phyloP scores from a whole-genome alignment of 345 rosid species.

The Arabidopsis suecica region DNA sequence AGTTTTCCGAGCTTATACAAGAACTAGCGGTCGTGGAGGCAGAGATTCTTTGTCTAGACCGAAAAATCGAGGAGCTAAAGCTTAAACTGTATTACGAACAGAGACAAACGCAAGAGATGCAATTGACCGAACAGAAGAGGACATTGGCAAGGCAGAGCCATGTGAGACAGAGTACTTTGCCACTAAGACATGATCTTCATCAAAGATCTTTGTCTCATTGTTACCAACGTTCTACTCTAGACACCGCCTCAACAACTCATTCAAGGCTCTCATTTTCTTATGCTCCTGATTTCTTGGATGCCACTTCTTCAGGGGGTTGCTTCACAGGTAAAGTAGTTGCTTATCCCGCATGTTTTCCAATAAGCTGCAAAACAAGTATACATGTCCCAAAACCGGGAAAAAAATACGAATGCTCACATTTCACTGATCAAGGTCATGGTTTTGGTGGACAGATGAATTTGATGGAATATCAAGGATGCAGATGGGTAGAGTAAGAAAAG shows the following conservation, averaged over 20 bases:
- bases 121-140: slow-evolving; percentile 42
- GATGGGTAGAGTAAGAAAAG: slow-evolving; percentile 51
- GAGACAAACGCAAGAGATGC: slow-evolving; percentile 58
- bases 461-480: slow-evolving; percentile 53
- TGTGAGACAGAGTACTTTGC: slow-evolving; percentile 39
- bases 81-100: slow-evolving; percentile 62
- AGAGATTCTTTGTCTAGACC: slow-evolving; percentile 77
- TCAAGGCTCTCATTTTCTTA: slow-evolving; percentile 67
- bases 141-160: slow-evolving; percentile 42
- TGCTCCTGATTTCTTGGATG: slow-evolving; percentile 55
- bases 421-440: slow-evolving; percentile 4
- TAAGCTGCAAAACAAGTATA: too few species aligned
- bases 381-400: neutral
- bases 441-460: slow-evolving; percentile 47
- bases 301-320: slow-evolving; percentile 52
- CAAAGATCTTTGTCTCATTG: slow-evolving; percentile 60
- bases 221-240: slow-evolving; percentile 50
- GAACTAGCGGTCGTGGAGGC: slow-evolving; percentile 77
- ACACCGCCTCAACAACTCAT: slow-evolving; percentile 46
- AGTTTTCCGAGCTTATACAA: slow-evolving; percentile 67
- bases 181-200: slow-evolving; percentile 42
- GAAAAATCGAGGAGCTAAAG: slow-evolving; percentile 68
- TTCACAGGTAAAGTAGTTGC: slow-evolving; percentile 54
- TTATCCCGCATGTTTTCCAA: neutral
- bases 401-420: neutral